phyloP scores from a whole-genome alignment of 75 land plant species.

The Isoetes taiwanensis region DNA sequence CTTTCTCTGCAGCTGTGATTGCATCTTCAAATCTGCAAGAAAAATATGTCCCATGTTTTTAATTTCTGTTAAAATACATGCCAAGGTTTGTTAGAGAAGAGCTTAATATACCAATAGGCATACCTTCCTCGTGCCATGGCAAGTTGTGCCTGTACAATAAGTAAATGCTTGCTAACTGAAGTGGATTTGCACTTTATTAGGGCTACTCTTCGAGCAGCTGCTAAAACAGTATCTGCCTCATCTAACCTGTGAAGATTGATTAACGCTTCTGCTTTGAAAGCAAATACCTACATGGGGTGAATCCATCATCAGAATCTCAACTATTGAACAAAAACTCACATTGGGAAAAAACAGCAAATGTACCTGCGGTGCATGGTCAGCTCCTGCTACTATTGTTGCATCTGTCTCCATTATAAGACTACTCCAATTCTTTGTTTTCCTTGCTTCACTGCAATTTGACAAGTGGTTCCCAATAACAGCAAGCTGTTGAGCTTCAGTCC shows the following conservation, averaged over 20 bases:
- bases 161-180: constrained; percentile 35
- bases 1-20: constrained; percentile 47
- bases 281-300: constrained; percentile 40
- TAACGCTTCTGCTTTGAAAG: constrained; percentile 77
- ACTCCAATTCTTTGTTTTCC: constrained; percentile 61
- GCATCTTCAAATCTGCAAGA: constrained; percentile 84
- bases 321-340: background rate
- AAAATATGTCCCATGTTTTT: background rate
- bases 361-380: constrained; percentile 26
- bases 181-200: constrained; percentile 37
- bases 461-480: constrained; percentile 53
- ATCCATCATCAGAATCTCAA: background rate
- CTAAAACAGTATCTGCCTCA: constrained; percentile 48
- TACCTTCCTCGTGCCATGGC: constrained; percentile 86
- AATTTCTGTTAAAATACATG: background rate
- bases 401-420: constrained; percentile 57
- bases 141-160: constrained; percentile 53
- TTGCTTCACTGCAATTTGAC: constrained; percentile 44
- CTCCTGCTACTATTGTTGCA: constrained; percentile 68
- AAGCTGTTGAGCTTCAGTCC: constrained; percentile 38
- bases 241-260: constrained; percentile 58
- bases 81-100: background rate
- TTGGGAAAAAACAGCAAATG: background rate
- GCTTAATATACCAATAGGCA: constrained; percentile 1
- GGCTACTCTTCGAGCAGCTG: constrained; percentile 29